Conservation (phyloP, 805 yeast species). For the Isabelozyma gotoi region DNA sequence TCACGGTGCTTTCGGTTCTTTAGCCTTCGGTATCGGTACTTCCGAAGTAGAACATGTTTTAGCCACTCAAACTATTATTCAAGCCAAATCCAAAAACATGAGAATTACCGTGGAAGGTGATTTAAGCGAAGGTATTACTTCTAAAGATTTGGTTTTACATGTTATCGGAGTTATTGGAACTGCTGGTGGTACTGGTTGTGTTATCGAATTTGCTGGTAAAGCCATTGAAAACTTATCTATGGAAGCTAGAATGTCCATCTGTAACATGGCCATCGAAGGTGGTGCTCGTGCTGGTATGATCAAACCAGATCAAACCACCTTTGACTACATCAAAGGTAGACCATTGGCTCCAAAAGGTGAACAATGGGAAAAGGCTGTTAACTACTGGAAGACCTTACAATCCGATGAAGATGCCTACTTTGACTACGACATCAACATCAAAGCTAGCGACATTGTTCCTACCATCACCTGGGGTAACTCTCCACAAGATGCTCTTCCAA, state of each 20-base stretch:
- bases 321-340: slow-evolving; percentile 85
- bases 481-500: slow-evolving; percentile 97
- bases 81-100: slow-evolving; percentile 95
- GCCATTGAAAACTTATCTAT: slow-evolving; percentile 87
- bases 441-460: slow-evolving; percentile 85
- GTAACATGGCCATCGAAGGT: slow-evolving; percentile 98
- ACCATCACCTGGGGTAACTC: slow-evolving; percentile 99
- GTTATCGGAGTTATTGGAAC: slow-evolving; percentile 97
- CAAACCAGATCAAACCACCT: slow-evolving; percentile 88
- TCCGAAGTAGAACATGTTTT: slow-evolving; percentile 98
- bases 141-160: slow-evolving; percentile 92
- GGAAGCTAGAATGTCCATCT: slow-evolving; percentile 99
- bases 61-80: slow-evolving; percentile 95
- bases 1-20: slow-evolving; percentile 97
- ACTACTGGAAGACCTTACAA: slow-evolving; percentile 85
- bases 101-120: slow-evolving; percentile 83
- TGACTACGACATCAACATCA: slow-evolving; percentile 77
- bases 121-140: slow-evolving; percentile 84
- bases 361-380: slow-evolving; percentile 92
- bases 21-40: slow-evolving; percentile 98
- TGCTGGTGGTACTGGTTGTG: slow-evolving; percentile 98
- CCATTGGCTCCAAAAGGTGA: slow-evolving; percentile 93
- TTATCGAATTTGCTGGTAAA: slow-evolving; percentile 94
- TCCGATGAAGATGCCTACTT: slow-evolving; percentile 90
- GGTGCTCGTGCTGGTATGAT: slow-evolving; percentile 99